A percentile compares a stretch with the other conserved stretches of the same genome.
Conservation (phyloP, 2,329 filamentous ascomycete genomes). For the Sarocladiaceae sp. region DNA sequence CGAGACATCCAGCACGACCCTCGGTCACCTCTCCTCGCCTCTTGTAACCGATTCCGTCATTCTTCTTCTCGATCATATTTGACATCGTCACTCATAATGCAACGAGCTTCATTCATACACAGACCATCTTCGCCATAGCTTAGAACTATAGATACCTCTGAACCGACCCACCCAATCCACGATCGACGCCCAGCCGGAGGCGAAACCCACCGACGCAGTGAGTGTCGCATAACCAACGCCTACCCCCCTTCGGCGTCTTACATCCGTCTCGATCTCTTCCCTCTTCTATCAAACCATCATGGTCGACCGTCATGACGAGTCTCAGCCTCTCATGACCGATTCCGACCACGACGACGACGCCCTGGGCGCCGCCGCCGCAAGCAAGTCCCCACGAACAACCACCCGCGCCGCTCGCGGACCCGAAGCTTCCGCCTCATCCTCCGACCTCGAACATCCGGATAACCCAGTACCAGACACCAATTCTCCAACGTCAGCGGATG, state of each 20-base stretch:
- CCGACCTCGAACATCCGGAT: conserved; percentile 29
- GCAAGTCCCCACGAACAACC: conserved; percentile 4
- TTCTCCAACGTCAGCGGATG: neutral
- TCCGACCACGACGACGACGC: conserved; percentile 20
- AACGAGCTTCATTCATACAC: no score
- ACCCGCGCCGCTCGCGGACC: conserved; percentile 1
- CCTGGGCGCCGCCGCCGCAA: conserved; percentile 5
- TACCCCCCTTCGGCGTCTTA: neutral
- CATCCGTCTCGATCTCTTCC: neutral
- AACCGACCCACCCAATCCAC: neutral
- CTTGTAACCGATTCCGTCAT: no score
- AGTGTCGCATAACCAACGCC: conserved; percentile 1
- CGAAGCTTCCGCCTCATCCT: conserved; percentile 14
- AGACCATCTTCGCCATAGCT: no score
- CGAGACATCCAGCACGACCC: no score
- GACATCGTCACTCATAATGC: no score
- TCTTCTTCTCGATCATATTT: no score
- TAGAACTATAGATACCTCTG: neutral
- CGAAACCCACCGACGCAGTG: neutral
- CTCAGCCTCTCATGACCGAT: conserved; percentile 32
- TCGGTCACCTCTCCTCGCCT: no score
- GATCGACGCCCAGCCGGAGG: conserved; percentile 4
- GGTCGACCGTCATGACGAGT: conserved; percentile 28
- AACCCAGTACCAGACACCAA: conserved; percentile 25
- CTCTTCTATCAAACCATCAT: conserved; percentile 17